Base-by-base conservation (phyloP, 805 yeast species). In the Cyberlindnera saturnus region DNA sequence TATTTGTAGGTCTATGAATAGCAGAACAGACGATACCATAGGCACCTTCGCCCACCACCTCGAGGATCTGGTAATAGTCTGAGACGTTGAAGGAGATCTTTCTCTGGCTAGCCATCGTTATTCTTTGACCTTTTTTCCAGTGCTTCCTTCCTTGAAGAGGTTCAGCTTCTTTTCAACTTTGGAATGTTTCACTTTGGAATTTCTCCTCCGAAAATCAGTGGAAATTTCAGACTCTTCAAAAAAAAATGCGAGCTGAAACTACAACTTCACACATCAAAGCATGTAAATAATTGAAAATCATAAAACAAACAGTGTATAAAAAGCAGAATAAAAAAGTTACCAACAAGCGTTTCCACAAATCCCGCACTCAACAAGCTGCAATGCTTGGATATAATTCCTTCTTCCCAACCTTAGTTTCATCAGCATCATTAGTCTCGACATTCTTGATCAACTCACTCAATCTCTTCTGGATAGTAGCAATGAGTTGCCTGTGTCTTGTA, bases 1-100 rank as follows among this genome's bases (percentile, higher is more conserved):
- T 71, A 16, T 75, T 72, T 1, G 85, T 70, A 11, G 82, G 81
- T 45, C 69, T 70, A 52, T 82, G 87, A 10, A 71, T 60, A 0
- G 89, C 93, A 4, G 79, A 71, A 38, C 85, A 82, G 5, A 86
- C 95, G 3, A 83, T 73, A 0, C 95, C 93, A 52, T 86, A 86
- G 0, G 93, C 89, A 1, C 95, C 95, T 59, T 82, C 86, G 5
- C 95, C 95, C 6, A 86, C 65, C 5, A 82, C 66, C 45, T 76
- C 78, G 16, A 68, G 65, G 7, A 84, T 73, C 46, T 76, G 76
- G 57, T 79, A 85, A 50, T 75, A 77, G 38, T 75, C 72, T 3
- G 82, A 77, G 14, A 84, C 75, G 52, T 81, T 81, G 63, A 82
- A 84, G 3, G 79, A 73, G 43, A 74, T 72, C 37, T 75, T 73